Evolutionary conservation across 768 basidiomycete species (phyloP), one percentile per base, ranked within the genome.

Genomic region (Mycena alexandri): DNA sequence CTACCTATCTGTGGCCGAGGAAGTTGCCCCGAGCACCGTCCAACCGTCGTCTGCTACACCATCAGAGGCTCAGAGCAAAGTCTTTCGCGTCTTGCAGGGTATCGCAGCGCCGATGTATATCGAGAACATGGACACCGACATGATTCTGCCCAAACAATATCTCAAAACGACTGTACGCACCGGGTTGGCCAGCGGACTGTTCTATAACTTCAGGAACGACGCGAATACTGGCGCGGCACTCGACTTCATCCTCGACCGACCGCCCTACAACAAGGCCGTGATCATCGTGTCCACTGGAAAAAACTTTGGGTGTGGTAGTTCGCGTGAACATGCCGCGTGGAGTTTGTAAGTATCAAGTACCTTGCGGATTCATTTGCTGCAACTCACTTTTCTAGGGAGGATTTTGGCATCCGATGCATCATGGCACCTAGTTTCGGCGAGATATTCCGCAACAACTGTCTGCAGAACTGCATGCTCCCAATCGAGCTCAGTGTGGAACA

Each of bases 381-480:
- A 34, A 47, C 41, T 51, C 50, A 44, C 42, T 56, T 59, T 67
- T 25, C 65, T 70, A 92, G 90, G 77, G 91, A 92, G 68, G 95
- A 96, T 79, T 96, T 96, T 75, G 95, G 95, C 25, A 95, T 96
- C 71, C 87, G 90, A 50, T 93, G 92, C 75, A 80, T 96, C 69
- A 93, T 96, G 73, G 93, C 94, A 1, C 93, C 93, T 5, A 93
- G 90, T 70, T 95, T 95, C 71, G 95, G 92, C 36, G 95, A 96
- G 62, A 96, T 96, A 75, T 95, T 94, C 87, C 85, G 87, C 67
- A 93, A 86, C 79, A 95, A 95, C 76, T 85, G 91, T 61, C 92
- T 95, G 90, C 94, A 96, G 78, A 96, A 96, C 77, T 95, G 95
- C 54, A 93, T 95, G 91, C 86, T 96, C 50, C 93, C 93, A n/a